A percentile compares a stretch with the other conserved stretches of the same genome.
Conservation (phyloP, 1,139 yeast species). For the Suhomyces yuchorum region DNA sequence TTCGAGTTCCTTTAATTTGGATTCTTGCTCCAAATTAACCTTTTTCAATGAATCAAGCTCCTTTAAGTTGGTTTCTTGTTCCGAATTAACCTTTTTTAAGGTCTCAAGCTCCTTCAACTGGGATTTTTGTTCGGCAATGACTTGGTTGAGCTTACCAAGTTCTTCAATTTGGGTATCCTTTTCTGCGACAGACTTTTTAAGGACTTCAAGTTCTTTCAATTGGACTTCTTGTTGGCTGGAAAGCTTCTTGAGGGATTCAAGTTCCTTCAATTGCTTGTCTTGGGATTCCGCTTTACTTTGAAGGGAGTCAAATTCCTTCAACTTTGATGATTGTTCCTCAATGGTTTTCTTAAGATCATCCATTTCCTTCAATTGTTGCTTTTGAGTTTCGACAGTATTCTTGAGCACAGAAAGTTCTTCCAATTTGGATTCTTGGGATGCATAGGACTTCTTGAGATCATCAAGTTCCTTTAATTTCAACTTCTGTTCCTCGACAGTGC, state of each 20-base stretch:
- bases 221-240: not conserved
- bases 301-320: not conserved
- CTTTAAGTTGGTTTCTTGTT: conserved; percentile 1
- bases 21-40: conserved; percentile 2
- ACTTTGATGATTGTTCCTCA: not conserved
- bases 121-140: not conserved
- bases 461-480: conserved; percentile 2
- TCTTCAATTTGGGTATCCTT: not conserved
- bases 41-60: not conserved
- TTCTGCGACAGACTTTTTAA: not conserved
- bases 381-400: not conserved
- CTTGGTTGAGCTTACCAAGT: not conserved
- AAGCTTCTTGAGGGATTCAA: not conserved
- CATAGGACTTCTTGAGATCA: not conserved
- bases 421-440: conserved; percentile 1
- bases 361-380: not conserved
- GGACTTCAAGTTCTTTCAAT: not conserved
- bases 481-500: not conserved
- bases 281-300: not conserved
- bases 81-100: not conserved
- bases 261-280: not conserved
- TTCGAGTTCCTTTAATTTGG: not conserved
- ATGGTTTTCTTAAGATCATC: not conserved
- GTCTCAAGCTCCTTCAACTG: conserved; percentile 2
- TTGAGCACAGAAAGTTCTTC: conserved; percentile 3